These are phyloP conservation scores for Exophiala aquamarina DNA, from an alignment of 2,329 filamentous ascomycete genomes.

Conservation along the genomic window DNA sequence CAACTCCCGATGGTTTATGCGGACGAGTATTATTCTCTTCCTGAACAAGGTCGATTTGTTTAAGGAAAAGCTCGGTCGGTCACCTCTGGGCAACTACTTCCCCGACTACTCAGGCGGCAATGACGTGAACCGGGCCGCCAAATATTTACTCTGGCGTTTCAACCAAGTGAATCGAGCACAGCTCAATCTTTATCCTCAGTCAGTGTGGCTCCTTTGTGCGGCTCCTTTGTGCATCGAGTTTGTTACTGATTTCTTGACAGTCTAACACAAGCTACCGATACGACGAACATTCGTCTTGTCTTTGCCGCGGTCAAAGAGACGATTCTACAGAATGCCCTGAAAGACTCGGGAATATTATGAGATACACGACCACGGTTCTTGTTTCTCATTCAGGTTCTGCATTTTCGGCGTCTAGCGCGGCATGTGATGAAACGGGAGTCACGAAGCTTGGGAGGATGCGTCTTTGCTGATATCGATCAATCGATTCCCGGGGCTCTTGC, in stretches of 20 bases:
- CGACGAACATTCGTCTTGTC: slow-evolving; percentile 94
- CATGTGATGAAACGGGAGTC: slow-evolving; percentile 21
- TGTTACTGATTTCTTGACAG: slow-evolving; percentile 51
- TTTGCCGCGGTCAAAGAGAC: slow-evolving; percentile 99
- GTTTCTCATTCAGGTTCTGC: slow-evolving; percentile 18
- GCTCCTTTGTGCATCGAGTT: background rate
- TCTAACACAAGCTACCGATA: slow-evolving; percentile 97
- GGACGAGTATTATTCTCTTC: slow-evolving; percentile 97
- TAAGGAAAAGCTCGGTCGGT: slow-evolving; percentile 87
- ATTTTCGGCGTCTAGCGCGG: slow-evolving; percentile 24
- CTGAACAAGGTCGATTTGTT: slow-evolving; percentile 99
- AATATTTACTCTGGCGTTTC: slow-evolving; percentile 96
- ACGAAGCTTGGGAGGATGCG: slow-evolving; percentile 17
- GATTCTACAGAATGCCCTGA: slow-evolving; percentile 95
- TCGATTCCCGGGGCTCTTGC: slow-evolving; percentile 3
- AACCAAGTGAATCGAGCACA: slow-evolving; percentile 98
- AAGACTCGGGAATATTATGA: slow-evolving; percentile 94
- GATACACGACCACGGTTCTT: slow-evolving; percentile 14
- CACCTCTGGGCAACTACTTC: slow-evolving; percentile 91
- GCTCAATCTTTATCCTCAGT: slow-evolving; percentile 97
- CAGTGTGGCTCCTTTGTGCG: slow-evolving; percentile 51
- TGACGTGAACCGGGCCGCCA: slow-evolving; percentile 96
- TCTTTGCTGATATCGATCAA: too few relatives aligned
- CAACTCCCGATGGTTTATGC: slow-evolving; percentile 98
- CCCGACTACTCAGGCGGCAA: slow-evolving; percentile 97